Percentiles rank a stretch among this genome's conserved stretches.
Evolutionary conservation across 169 alveolate genomes (phyloP).

Genomic region (Miamiensis avidus): DNA sequence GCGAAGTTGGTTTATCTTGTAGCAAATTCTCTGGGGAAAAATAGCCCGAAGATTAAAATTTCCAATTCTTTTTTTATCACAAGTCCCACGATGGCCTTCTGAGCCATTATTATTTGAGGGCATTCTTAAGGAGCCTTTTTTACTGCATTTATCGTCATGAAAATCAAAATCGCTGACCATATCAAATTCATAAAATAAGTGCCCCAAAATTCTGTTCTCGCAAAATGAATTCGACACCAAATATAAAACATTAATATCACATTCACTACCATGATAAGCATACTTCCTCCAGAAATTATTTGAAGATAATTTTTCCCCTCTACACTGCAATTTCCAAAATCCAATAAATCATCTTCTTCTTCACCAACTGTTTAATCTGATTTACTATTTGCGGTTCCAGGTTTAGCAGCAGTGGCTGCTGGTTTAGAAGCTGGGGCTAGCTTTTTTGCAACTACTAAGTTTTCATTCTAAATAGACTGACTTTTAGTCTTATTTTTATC

Average conservation of each 20-base stretch:
- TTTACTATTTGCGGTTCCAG: no score
- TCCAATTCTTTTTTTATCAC: background rate
- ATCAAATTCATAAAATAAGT: background rate
- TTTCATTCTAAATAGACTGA: no score
- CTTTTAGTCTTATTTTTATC: no score
- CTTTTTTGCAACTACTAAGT: no score
- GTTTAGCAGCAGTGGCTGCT: no score
- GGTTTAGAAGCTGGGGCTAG: no score
- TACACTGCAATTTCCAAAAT: background rate
- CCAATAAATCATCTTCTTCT: no score
- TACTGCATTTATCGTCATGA: background rate
- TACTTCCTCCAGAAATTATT: background rate
- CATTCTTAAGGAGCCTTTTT: background rate
- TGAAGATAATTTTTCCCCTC: background rate
- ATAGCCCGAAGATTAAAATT: background rate
- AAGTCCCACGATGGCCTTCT: background rate
- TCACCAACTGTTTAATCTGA: no score
- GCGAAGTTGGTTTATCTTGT: background rate
- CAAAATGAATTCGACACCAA: background rate
- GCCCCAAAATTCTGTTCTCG: background rate
- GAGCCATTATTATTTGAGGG: background rate
- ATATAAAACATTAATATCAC: no score
- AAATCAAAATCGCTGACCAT: background rate
- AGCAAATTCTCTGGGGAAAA: background rate
- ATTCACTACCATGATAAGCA: background rate